Base-by-base conservation (phyloP, 352 stramenopile genomes). In the Pythium coloratum region DNA sequence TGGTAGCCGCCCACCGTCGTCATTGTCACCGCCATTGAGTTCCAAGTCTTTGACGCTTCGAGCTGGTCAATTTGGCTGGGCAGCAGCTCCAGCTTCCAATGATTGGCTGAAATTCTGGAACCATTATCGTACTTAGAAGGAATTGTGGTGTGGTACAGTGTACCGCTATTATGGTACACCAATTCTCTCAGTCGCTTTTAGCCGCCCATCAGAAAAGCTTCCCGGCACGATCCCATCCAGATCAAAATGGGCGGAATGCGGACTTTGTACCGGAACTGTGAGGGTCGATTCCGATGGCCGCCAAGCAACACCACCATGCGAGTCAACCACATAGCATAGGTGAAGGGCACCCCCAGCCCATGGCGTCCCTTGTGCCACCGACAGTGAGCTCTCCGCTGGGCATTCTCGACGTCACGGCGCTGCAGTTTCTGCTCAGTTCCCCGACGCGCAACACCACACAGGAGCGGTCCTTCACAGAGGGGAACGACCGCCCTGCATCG, bases 1-100 rank as follows among this genome's bases (percentile, higher is more conserved):
- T 89, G 86, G 77, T 93, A 95, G 38, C 86, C 84, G 67, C 73
- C 75, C 36, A 89, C 79, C 28, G 71, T 67, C 55, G 56, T 76
- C 42, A 63, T 56, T 40, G 33, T 60, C 26, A 34, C 47, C 20
- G 32, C 59, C 59, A 51, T 60, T 34, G 32, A 49, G 26, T 56
- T 64, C 36, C 44, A 7, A 9, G 40, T 6, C 16, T 49, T 66
- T 47, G 38, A n/a, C 55, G 33, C 16, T n/a, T 59, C 59, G 55
- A 49, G 38, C 20, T 42, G 6, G 33, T 46, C 32, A 33, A 57
- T 65, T 65, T 66, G 65, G 59, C 54, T 67, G 59, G 51, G 59
- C 53, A 67, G 42, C 53, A 67, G 66, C 42, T 28, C 9, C 10
- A 26, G 6, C 38, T 0, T 14, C 12, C 33, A 26, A 7, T 33